Evolutionary conservation across 2,329 filamentous ascomycete species (phyloP).

Genomic region (Claviceps africana): DNA sequence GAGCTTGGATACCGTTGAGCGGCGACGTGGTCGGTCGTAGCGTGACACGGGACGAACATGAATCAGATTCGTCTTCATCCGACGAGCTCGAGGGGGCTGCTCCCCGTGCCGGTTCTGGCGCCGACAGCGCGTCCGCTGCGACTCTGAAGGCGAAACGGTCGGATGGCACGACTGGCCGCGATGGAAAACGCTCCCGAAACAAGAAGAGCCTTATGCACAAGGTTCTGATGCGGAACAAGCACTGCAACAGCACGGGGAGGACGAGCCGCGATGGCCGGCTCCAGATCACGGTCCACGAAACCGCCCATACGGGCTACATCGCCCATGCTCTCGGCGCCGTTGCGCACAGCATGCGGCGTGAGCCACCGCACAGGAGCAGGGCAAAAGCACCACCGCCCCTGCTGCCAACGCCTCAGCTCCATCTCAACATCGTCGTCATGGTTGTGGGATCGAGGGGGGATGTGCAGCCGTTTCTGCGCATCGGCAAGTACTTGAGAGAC

Average conservation of each 20-base stretch:
- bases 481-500: conserved; percentile 59
- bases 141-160: not conserved
- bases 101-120: not conserved
- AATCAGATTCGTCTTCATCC: conserved; percentile 1
- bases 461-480: conserved; percentile 64
- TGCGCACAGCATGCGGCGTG: conserved; percentile 25
- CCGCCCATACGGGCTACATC: conserved; percentile 53
- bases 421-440: conserved; percentile 68
- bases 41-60: not conserved
- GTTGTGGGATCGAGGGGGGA: conserved; percentile 71
- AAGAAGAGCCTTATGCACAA: not conserved
- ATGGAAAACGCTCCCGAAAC: not conserved
- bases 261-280: conserved; percentile 57
- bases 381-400: conserved; percentile 14
- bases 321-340: conserved; percentile 59
- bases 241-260: conserved; percentile 50
- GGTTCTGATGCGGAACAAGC: conserved; percentile 31
- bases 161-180: not conserved
- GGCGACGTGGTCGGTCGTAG: not conserved
- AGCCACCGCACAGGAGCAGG: not conserved
- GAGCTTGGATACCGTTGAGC: conserved; percentile 4
- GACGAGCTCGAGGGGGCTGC: not conserved
- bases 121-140: not conserved
- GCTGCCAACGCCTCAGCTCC: conserved; percentile 25
- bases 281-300: conserved; percentile 59